Evolutionary conservation across 2,329 filamentous ascomycete species (phyloP).

Genomic region (Ophiostoma sp.): DNA sequence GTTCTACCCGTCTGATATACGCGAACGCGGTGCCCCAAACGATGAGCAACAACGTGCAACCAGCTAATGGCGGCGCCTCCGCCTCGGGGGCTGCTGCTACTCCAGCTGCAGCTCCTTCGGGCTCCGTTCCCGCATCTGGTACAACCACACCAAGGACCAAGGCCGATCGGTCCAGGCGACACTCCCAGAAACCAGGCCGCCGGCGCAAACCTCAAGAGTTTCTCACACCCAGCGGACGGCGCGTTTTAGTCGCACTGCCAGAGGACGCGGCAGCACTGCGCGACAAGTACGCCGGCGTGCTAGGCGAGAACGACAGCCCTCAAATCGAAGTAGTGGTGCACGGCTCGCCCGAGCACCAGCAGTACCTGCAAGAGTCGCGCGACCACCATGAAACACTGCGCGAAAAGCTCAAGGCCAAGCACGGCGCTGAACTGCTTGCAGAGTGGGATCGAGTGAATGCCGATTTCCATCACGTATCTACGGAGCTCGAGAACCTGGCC

Average conservation of each 20-base stretch:
- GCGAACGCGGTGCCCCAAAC: neutral
- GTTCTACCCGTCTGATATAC: neutral
- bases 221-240: constrained; percentile 49
- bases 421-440: constrained; percentile 45
- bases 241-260: constrained; percentile 52
- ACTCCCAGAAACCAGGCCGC: constrained; percentile 12
- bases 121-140: constrained; percentile 15
- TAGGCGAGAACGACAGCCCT: constrained; percentile 27
- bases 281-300: constrained; percentile 36
- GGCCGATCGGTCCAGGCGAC: neutral
- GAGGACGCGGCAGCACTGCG: constrained; percentile 48
- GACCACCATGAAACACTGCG: constrained; percentile 48
- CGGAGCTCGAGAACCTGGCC: constrained; percentile 49
- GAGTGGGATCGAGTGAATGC: constrained; percentile 52
- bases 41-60: constrained; percentile 4
- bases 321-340: constrained; percentile 55
- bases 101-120: neutral
- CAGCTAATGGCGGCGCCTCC: neutral
- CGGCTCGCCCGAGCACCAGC: constrained; percentile 45
- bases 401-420: constrained; percentile 42
- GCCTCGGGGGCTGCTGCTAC: neutral
- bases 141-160: constrained; percentile 9
- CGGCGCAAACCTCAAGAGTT: constrained; percentile 47
- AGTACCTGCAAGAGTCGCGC: constrained; percentile 46
- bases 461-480: constrained; percentile 48